Evolutionary conservation across 1,284 basidiomycete genomes (phyloP).

Genomic region (Papiliotrema laurentii): DNA sequence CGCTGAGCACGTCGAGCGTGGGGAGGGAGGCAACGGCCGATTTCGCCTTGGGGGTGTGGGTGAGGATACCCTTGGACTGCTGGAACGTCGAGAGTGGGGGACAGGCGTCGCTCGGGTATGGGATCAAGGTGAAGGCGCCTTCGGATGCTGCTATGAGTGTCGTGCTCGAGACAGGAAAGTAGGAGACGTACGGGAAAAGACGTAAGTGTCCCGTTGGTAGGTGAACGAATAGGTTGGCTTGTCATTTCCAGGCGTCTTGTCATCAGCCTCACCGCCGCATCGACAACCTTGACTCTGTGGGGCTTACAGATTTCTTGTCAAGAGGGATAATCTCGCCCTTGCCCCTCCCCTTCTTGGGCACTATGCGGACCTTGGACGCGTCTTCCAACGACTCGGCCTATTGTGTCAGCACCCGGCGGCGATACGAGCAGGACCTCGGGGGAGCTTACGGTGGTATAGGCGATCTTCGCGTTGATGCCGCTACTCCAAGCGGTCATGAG

Average conservation of each 20-base stretch:
- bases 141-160: slow-evolving; percentile 51
- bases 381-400: slow-evolving; percentile 64
- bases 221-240: slow-evolving; percentile 73
- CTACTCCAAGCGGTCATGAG: slow-evolving; percentile 88
- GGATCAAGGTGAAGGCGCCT: slow-evolving; percentile 74
- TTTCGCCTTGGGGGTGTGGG: slow-evolving; percentile 41
- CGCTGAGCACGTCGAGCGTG: slow-evolving; percentile 51
- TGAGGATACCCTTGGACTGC: slow-evolving; percentile 53
- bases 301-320: slow-evolving; percentile 56
- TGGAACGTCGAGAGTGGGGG: slow-evolving; percentile 70
- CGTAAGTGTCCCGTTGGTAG: slow-evolving; percentile 95
- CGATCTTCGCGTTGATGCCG: slow-evolving; percentile 70
- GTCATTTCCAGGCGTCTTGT: slow-evolving; percentile 48
- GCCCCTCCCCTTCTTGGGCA: slow-evolving; percentile 81
- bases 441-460: slow-evolving; percentile 51
- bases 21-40: slow-evolving; percentile 12
- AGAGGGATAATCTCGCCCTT: slow-evolving; percentile 85
- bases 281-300: too few species aligned
- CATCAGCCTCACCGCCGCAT: too few species aligned
- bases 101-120: slow-evolving; percentile 77
- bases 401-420: slow-evolving; percentile 3
- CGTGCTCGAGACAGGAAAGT: neutral
- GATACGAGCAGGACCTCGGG: neutral
- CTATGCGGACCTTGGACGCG: slow-evolving; percentile 76
- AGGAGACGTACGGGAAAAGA: slow-evolving; percentile 54